Conservation (phyloP, 345 rosid genomes). For the Euphorbia peplus region DNA sequence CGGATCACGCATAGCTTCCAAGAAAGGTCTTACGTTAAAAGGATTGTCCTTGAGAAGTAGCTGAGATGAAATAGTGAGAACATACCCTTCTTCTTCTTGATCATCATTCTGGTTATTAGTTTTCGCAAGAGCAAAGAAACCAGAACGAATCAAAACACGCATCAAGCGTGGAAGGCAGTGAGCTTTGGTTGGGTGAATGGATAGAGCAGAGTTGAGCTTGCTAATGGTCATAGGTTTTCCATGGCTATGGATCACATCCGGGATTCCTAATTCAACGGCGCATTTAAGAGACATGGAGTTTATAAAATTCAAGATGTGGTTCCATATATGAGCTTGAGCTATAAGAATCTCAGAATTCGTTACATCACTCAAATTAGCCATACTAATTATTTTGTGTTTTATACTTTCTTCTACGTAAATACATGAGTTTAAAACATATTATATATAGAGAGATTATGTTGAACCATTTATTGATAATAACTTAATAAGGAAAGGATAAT, state of each 20-base stretch:
- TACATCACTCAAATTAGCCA: not conserved
- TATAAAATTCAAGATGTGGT: constrained; percentile 13
- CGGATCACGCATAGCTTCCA: no score
- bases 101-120: not conserved
- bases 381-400: no score
- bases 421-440: no score
- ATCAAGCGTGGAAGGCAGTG: not conserved
- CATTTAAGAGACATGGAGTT: constrained; percentile 32
- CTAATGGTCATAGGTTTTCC: constrained; percentile 36
- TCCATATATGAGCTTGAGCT: constrained; percentile 19
- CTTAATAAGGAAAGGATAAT: no score
- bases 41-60: constrained; percentile 23
- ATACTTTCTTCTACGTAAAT: no score
- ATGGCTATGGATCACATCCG: constrained; percentile 40
- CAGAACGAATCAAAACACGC: constrained; percentile 9
- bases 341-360: constrained; percentile 1
- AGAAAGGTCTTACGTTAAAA: not conserved
- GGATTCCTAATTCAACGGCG: constrained; percentile 42
- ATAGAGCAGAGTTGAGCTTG: constrained; percentile 19
- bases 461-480: no score
- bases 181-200: constrained; percentile 12
- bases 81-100: constrained; percentile 19
- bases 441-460: no score
- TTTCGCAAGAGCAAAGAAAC: not conserved
- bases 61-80: constrained; percentile 18